Evolutionary conservation across 108 stramenopile species (phyloP), one percentile per base, ranked within the genome.

Genomic region (Cyclotella baltica): DNA sequence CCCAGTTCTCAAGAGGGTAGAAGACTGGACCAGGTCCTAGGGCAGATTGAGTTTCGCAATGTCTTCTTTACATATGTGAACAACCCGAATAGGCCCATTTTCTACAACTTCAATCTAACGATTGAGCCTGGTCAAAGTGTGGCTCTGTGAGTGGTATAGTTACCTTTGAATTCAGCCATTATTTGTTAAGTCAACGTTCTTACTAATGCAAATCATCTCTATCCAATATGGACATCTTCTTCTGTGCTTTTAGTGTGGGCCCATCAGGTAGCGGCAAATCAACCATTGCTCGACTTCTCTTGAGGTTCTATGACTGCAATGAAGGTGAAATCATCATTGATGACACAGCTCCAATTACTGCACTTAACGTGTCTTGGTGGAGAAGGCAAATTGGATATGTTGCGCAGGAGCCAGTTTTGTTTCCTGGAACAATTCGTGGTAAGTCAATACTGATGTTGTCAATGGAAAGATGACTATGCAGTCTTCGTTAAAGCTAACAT

Each of bases 241-340:
- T n/a, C n/a, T n/a, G n/a, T n/a, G n/a, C n/a, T n/a, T n/a, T n/a
- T n/a, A n/a, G n/a, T 23, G 91, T 92, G 18, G 93, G 93, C 1
- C 85, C 87, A 16, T 85, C 83, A 11, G 93, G 93, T 0, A 76
- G 65, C 4, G 93, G 93, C 25, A 94, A 94, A 73, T 82, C 75
- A 27, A 94, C 93, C 1, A 89, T 90, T 64, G 85, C 90, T 5
- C 68, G 80, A 1, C 86, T 96, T 10, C 56, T 96, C 0, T 83
- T 93, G 33, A 84, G 95, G 10, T 94, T 92, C 55, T 94, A 94
- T 67, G 89, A 94, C 61, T 84, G 86, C 20, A 67, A 66, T 56
- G 56, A 61, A 23, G 92, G 92, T 20, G 64, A 66, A 25, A 63
- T 92, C 20, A 52, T 80, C 18, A 63, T 89, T 34, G 90, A 86